Percentiles rank a stretch among this genome's conserved stretches.
phyloP scores from a whole-genome alignment of 2,329 filamentous ascomycete species.

The Helicocarpus griseus region DNA sequence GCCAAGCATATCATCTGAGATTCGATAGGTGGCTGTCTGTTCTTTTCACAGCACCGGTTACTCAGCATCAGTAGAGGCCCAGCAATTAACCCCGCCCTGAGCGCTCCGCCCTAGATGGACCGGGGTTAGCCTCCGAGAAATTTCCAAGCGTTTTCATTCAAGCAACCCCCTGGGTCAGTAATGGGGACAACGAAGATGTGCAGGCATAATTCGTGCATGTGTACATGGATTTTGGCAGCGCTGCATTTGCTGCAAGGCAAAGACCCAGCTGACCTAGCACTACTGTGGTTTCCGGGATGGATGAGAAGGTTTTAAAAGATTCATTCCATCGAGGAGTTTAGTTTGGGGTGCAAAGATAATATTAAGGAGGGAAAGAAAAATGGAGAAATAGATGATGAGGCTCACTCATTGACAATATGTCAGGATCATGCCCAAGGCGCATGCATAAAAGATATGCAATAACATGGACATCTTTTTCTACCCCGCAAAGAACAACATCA shows the following conservation, averaged over 20 bases:
- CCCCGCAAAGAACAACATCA: neutral
- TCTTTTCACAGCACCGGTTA: neutral
- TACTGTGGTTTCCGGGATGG: too few relatives aligned
- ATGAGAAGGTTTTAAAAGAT: neutral
- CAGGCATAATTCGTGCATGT: neutral
- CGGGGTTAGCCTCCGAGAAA: neutral
- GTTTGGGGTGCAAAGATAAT: neutral
- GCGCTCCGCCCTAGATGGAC: neutral
- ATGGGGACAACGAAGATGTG: neutral
- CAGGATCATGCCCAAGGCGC: neutral
- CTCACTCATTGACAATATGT: neutral
- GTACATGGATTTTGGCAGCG: neutral
- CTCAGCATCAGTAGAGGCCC: neutral
- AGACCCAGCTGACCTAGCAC: slow-evolving; percentile 1
- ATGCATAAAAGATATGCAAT: neutral
- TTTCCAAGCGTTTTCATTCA: neutral
- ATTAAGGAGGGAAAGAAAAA: neutral
- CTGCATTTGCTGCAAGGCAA: too few relatives aligned
- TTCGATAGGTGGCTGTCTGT: too few relatives aligned
- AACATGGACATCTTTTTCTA: neutral
- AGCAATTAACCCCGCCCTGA: too few relatives aligned
- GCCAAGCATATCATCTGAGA: too few relatives aligned
- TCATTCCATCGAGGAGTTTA: too few relatives aligned
- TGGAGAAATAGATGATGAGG: neutral
- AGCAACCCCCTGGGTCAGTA: neutral